Evolutionary conservation across 495 filamentous ascomycete species (phyloP), one percentile per base, ranked within the genome.

Genomic region (Venustampulla echinocandica): DNA sequence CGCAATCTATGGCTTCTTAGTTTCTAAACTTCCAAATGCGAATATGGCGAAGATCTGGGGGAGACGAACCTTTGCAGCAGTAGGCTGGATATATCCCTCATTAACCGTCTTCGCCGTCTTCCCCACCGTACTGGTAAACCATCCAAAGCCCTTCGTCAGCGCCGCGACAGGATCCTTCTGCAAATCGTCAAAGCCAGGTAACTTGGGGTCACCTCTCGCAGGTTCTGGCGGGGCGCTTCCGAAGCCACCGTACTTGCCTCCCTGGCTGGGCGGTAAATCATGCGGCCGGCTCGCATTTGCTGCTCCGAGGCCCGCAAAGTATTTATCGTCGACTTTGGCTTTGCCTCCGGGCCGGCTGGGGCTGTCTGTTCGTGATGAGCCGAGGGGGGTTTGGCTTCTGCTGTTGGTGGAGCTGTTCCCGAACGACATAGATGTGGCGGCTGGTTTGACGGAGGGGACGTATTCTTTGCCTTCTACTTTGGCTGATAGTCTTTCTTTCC

Each of bases 221-320:
- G 34, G 25, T 20, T 53, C 53, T 2, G 58, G 41, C 4, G 41
- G 42, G 4, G 42, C 15, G 21, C 53, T 42, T 1, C 92, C 92
- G 66, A 98, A 98, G 0, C 92, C 92, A 6, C 69, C 71, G 59
- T 85, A 97, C 65, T 95, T 95, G 1, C 92, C 92, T 33, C 92
- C 92, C 62, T 95, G 89, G 33, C 72, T 84, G 1, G 92, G 92
- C 20, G 86, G 81, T 38, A 97, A 47, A 46, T 79, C 71, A 2
- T 77, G 85, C 4, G 81, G 70, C 34, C 92, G 73, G n/a, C 64
- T 62, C 3, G 85, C 82, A 65, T 98, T 98, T 44, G 84, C 81
- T 40, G 66, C 67, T 2, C 90, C 90, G 61, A 95, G 69, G 19
- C 77, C 76, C 9, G 89, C 80, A 66, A 98, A 96, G 64, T 90